Base-by-base conservation (phyloP, 2,329 filamentous ascomycete genomes). In the Aspergillus calidoustus region DNA sequence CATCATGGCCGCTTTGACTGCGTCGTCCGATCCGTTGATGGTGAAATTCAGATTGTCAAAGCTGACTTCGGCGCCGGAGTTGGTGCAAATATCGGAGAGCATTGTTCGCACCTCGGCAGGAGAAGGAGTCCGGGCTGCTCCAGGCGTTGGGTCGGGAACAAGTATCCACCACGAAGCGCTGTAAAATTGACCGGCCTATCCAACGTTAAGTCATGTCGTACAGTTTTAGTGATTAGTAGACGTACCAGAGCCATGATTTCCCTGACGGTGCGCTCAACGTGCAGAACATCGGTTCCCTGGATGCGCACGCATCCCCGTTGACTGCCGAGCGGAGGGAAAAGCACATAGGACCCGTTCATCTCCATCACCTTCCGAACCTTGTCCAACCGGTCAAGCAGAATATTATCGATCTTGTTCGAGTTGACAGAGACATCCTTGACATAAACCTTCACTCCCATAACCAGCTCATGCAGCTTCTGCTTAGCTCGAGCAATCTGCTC, bases 361-460 rank as follows among this genome's bases (percentile, higher is more conserved):
- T 99, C 95, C 79, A 97, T 94, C 67, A 99, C 97, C 83, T 97
- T 97, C 72, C 93, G 92, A 61, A 99, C 92, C 78, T 98, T 98
- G 78, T 98, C 94, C 71, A 98, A 84, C 28, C 95, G 90, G 70
- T 91, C 91, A 41, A 98, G 87, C 61, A 99, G 79, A 69, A 99
- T 94, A 75, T 90, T 96, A 77, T 99, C 95, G 65, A 98, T 92
- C 81, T 99, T 99, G 75, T 91, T 91, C 34, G 92, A 87, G 52
- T 93, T 91, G 62, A 99, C 90, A 66, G 91, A 87, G 48, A 96
- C 92, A 74, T 97, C 93, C 79, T 99, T 99, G 73, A 96, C 89
- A 69, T 89, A 93, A 43, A 93, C 86, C 72, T 95, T 92, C 48
- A 92, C 91, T 30, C 88, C 87, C 71, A 88, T 84, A 34, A 96